Percentiles rank a stretch among this genome's conserved stretches.
Evolutionary conservation across 441 rosid genomes (phyloP).

Genomic region (Populus hybrid): DNA sequence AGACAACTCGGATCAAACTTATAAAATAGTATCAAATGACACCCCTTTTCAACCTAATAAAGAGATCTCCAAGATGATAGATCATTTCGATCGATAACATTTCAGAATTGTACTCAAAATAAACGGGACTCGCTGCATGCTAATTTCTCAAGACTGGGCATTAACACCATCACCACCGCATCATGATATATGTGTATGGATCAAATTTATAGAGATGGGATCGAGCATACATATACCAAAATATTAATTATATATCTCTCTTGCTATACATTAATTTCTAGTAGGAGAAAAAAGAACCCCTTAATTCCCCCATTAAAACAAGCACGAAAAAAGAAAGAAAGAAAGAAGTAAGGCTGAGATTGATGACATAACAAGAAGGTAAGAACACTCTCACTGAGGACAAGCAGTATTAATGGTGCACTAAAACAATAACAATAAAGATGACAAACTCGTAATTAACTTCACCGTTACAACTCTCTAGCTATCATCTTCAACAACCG

Average conservation of each 20-base stretch:
- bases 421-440: conserved; percentile 24
- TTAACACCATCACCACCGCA: background rate
- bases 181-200: conserved; percentile 5
- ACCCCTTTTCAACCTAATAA: background rate
- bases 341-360: conserved; percentile 11
- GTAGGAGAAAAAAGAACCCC: conserved; percentile 7
- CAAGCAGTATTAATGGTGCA: conserved; percentile 33
- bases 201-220: conserved; percentile 11
- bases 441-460: conserved; percentile 24
- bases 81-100: background rate
- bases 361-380: conserved; percentile 27
- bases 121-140: background rate
- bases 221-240: conserved; percentile 18
- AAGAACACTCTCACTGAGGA: conserved; percentile 37
- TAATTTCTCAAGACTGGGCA: no score
- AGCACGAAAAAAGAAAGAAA: background rate
- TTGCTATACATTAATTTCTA: conserved; percentile 44
- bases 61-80: background rate
- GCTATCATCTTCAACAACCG: conserved; percentile 15
- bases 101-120: background rate
- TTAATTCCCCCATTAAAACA: conserved; percentile 1
- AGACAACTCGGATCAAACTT: background rate
- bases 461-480: conserved; percentile 11
- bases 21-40: background rate
- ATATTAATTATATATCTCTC: conserved; percentile 32